These are phyloP conservation scores for Phalaenopsis equestris DNA, from an alignment of 106 monocot genomes.

Conservation along the genomic window DNA sequence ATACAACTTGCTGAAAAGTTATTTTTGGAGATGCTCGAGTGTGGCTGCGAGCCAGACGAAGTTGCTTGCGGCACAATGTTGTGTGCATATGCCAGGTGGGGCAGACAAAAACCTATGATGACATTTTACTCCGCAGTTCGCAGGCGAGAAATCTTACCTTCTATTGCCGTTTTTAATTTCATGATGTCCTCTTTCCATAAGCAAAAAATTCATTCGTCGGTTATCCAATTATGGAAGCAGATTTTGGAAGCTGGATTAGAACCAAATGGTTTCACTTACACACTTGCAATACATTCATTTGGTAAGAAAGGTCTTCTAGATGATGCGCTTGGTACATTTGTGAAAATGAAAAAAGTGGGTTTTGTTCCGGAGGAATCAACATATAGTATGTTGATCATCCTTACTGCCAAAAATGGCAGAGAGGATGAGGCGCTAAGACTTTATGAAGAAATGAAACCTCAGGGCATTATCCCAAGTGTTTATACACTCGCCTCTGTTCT, in stretches of 20 bases:
- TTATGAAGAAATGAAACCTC: conserved; percentile 70
- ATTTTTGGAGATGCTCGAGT: conserved; percentile 96
- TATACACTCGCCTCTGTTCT: conserved; percentile 81
- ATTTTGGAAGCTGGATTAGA: conserved; percentile 52
- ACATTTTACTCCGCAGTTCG: conserved; percentile 71
- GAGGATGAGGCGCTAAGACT: conserved; percentile 51
- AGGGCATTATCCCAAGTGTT: conserved; percentile 64
- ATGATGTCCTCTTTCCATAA: conserved; percentile 97
- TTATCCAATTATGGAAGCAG: conserved; percentile 64
- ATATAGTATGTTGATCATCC: conserved; percentile 66
- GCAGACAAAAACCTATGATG: conserved; percentile 79
- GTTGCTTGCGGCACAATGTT: conserved; percentile 94
- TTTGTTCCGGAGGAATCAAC: conserved; percentile 72
- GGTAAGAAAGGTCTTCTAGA: conserved; percentile 41
- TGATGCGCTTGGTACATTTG: conserved; percentile 58
- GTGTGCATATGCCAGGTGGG: conserved; percentile 96
- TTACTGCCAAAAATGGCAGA: conserved; percentile 38
- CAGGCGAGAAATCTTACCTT: conserved; percentile 57
- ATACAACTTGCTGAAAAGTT: conserved; percentile 80
- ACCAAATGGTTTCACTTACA: conserved; percentile 74
- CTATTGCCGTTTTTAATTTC: conserved; percentile 86
- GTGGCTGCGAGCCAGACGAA: conserved; percentile 88
- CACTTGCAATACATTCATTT: conserved; percentile 63
- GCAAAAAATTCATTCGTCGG: conserved; percentile 65
- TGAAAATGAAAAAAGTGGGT: conserved; percentile 54